phyloP scores from a whole-genome alignment of 768 basidiomycete genomes.

The Lentinus tigrinus region DNA sequence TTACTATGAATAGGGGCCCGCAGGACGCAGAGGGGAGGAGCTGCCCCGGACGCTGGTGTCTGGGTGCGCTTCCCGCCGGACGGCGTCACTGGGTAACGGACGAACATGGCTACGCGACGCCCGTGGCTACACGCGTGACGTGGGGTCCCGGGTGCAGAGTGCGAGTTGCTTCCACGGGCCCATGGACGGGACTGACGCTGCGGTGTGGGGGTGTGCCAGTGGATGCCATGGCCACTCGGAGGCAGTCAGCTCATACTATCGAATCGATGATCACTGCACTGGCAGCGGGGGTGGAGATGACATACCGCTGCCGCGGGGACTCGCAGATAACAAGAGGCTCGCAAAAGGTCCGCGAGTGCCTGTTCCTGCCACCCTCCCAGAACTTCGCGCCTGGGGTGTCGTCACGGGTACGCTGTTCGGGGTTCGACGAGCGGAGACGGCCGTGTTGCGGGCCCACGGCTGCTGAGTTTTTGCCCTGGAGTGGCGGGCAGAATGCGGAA shows the following conservation, averaged over 20 bases:
- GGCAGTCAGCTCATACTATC: too few relatives aligned
- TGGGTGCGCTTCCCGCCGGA: neutral
- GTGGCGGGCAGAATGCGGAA: too few relatives aligned
- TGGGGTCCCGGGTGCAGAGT: too few relatives aligned
- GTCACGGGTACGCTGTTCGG: neutral
- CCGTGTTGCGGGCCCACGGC: neutral
- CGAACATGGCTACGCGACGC: too few relatives aligned
- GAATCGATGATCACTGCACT: too few relatives aligned
- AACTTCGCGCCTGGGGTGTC: neutral
- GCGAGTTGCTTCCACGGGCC: too few relatives aligned
- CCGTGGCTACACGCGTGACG: too few relatives aligned
- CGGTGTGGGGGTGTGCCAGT: too few relatives aligned
- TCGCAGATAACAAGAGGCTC: neutral
- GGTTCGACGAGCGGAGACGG: neutral
- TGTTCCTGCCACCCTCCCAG: neutral
- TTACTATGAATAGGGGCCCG: slow-evolving; percentile 8
- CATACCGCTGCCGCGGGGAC: neutral
- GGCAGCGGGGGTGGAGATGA: neutral
- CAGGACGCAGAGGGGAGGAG: neutral
- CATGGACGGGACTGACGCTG: too few relatives aligned
- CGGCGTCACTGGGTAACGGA: too few relatives aligned
- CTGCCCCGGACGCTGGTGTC: neutral
- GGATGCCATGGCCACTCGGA: too few relatives aligned
- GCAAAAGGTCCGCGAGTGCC: neutral
- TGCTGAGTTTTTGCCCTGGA: too few relatives aligned